These are phyloP conservation scores for Ceratocystiopsis minuta DNA, from an alignment of 2,329 filamentous ascomycete species.

Conservation along the genomic window DNA sequence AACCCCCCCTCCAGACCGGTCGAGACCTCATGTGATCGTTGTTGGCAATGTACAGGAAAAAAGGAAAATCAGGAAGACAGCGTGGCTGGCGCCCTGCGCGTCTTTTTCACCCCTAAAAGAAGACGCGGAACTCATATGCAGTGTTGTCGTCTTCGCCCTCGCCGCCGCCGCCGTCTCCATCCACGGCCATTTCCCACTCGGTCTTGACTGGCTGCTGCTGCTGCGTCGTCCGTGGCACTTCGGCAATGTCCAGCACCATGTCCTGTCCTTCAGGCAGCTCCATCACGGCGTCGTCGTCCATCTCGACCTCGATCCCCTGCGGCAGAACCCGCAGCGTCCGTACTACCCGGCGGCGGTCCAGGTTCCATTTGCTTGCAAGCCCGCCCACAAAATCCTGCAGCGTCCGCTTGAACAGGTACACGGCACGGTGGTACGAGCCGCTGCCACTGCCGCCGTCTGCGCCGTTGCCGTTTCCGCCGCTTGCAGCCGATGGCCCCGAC, in stretches of 20 bases:
- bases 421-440: conserved; percentile 55
- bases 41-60: too few species aligned
- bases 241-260: conserved; percentile 55
- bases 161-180: conserved; percentile 19
- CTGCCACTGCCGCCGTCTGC: not conserved
- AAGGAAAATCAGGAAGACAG: too few species aligned
- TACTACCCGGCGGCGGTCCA: conserved; percentile 54
- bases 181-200: conserved; percentile 45
- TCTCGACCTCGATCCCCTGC: conserved; percentile 61
- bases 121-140: too few species aligned
- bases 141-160: conserved; percentile 8
- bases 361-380: conserved; percentile 61
- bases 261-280: conserved; percentile 82
- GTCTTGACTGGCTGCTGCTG: conserved; percentile 22
- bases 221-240: conserved; percentile 20
- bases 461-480: conserved; percentile 15
- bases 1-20: too few species aligned
- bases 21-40: too few species aligned
- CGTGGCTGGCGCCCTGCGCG: too few species aligned
- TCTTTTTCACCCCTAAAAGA: too few species aligned
- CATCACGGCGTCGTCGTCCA: conserved; percentile 78
- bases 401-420: conserved; percentile 68
- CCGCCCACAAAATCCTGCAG: conserved; percentile 54
- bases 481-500: conserved; percentile 13
- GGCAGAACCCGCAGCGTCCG: conserved; percentile 56